Evolutionary conservation across 108 stramenopile species (phyloP).

Genomic region (Skeletonema menzelii): DNA sequence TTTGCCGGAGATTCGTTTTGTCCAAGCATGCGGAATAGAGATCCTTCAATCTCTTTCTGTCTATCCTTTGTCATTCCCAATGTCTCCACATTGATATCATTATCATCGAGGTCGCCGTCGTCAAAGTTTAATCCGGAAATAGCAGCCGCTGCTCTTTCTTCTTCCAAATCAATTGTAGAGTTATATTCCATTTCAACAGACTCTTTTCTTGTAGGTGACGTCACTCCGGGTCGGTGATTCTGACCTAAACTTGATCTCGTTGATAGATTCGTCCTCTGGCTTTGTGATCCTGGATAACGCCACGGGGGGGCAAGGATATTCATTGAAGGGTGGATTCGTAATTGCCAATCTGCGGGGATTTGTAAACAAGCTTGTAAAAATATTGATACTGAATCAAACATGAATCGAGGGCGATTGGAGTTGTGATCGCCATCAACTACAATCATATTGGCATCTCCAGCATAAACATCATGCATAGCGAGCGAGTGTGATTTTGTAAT

Average conservation of each 20-base stretch:
- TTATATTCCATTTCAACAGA: slow-evolving; percentile 14
- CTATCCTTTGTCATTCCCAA: slow-evolving; percentile 87
- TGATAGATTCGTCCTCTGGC: background rate
- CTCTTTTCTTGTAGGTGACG: slow-evolving; percentile 28
- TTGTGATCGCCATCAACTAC: slow-evolving; percentile 98
- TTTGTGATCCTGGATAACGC: slow-evolving; percentile 54
- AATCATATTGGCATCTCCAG: slow-evolving; percentile 97
- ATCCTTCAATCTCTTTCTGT: slow-evolving; percentile 86
- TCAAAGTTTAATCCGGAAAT: slow-evolving; percentile 19
- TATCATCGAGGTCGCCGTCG: slow-evolving; percentile 13
- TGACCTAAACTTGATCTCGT: background rate
- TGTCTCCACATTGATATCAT: slow-evolving; percentile 62
- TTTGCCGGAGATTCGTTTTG: slow-evolving; percentile 46
- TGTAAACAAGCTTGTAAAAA: slow-evolving; percentile 91
- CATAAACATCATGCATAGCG: slow-evolving; percentile 86
- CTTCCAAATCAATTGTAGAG: slow-evolving; percentile 6
- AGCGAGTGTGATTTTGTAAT: slow-evolving; percentile 87
- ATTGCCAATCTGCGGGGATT: slow-evolving; percentile 77
- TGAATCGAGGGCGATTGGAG: slow-evolving; percentile 91
- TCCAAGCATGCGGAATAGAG: slow-evolving; percentile 86
- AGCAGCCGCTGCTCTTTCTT: slow-evolving; percentile 14
- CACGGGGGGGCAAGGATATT: slow-evolving; percentile 86
- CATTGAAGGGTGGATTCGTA: slow-evolving; percentile 78
- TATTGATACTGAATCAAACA: slow-evolving; percentile 95
- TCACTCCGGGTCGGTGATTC: background rate